Percentiles rank a stretch among this genome's conserved stretches.
Evolutionary conservation across 2,329 filamentous ascomycete genomes (phyloP).

Genomic region (Diaporthe sp.): DNA sequence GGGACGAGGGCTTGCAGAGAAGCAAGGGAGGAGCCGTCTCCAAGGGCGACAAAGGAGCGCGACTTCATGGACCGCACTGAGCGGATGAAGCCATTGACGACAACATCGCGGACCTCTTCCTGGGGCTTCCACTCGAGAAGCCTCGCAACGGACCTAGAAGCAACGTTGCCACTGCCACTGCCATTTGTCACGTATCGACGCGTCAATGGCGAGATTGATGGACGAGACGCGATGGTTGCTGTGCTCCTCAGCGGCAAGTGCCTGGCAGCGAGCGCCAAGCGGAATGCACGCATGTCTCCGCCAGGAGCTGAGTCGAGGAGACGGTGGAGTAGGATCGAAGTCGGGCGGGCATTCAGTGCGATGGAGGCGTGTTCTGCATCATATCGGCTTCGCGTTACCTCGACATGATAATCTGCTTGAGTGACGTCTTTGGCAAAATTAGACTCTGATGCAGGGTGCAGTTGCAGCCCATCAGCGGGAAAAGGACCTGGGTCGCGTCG

Average conservation of each 20-base stretch:
- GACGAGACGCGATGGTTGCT: constrained; percentile 8
- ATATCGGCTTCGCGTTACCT: constrained; percentile 10
- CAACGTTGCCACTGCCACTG: constrained; percentile 45
- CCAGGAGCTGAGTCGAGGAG: not conserved
- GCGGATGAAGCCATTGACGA: constrained; percentile 83
- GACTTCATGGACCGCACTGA: constrained; percentile 90
- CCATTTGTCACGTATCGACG: constrained; percentile 29
- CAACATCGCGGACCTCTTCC: constrained; percentile 62
- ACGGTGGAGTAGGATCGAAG: not conserved
- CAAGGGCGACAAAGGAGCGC: constrained; percentile 85
- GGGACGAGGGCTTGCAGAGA: constrained; percentile 86
- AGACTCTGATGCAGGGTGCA: not conserved
- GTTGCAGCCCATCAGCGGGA: not conserved
- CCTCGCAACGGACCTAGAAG: constrained; percentile 65
- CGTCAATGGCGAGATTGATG: constrained; percentile 11
- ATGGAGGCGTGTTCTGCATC: constrained; percentile 15
- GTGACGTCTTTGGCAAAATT: constrained; percentile 4
- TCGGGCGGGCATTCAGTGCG: not conserved
- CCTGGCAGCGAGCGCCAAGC: constrained; percentile 36
- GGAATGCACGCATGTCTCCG: constrained; percentile 40
- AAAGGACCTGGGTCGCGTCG: not conserved
- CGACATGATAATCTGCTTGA: not conserved
- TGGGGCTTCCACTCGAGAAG: constrained; percentile 68
- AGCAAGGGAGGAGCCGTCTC: constrained; percentile 86
- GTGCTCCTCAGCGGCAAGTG: constrained; percentile 9